Percentiles rank a stretch among this genome's conserved stretches.
phyloP scores from a whole-genome alignment of 192 early-diverging fungal genomes.

The Funneliformis geosporum region DNA sequence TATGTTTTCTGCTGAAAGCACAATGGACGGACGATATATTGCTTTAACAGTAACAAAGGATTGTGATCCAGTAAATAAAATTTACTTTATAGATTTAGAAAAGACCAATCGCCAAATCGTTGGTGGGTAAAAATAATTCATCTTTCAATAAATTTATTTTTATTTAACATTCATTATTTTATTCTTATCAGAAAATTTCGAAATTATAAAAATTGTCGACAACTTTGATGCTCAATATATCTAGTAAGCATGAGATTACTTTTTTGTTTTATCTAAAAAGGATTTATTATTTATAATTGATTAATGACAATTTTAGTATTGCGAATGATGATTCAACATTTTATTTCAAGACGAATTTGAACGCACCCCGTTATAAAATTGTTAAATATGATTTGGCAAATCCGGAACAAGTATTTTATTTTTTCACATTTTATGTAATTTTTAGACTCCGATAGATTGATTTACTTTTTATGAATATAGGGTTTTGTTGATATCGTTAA shows the following conservation, averaged over 20 bases:
- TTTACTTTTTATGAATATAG: not conserved
- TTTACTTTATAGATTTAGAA: constrained; percentile 47
- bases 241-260: constrained; percentile 32
- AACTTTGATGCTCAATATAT: constrained; percentile 53
- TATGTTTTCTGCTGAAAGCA: constrained; percentile 35
- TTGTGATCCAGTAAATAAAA: constrained; percentile 50
- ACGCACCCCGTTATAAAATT: constrained; percentile 63
- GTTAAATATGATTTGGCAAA: constrained; percentile 62
- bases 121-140: not conserved
- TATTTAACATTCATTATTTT: not conserved
- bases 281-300: not conserved
- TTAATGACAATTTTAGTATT: constrained; percentile 37
- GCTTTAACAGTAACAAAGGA: constrained; percentile 48
- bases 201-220: constrained; percentile 53
- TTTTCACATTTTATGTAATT: not conserved
- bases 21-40: constrained; percentile 64
- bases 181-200: constrained; percentile 9
- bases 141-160: not conserved
- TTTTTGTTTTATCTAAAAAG: not conserved
- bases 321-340: constrained; percentile 61
- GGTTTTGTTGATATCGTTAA: constrained; percentile 65
- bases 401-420: constrained; percentile 46
- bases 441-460: not conserved
- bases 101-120: constrained; percentile 28
- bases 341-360: constrained; percentile 60